These are phyloP conservation scores for Populus hybrid DNA, from an alignment of 441 rosid species.

Conservation along the genomic window DNA sequence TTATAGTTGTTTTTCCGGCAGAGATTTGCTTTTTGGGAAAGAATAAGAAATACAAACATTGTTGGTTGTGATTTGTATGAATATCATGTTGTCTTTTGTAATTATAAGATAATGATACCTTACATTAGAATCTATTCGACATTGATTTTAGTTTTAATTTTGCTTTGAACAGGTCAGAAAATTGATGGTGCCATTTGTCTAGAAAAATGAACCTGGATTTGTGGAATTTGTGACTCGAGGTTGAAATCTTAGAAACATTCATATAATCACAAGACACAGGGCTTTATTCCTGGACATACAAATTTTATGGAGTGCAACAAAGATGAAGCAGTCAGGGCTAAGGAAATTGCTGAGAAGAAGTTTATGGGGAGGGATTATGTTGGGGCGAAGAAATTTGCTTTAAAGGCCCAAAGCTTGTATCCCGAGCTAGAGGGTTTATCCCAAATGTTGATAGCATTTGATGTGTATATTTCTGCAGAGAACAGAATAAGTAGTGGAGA, in stretches of 20 bases:
- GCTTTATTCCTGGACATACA: neutral
- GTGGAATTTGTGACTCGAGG: neutral
- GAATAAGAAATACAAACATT: neutral
- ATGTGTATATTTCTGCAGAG: constrained; percentile 70
- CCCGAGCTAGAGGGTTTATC: constrained; percentile 75
- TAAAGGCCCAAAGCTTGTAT: constrained; percentile 75
- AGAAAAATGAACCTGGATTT: constrained; percentile 12
- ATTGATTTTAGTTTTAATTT: constrained; percentile 3
- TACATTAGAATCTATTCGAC: neutral
- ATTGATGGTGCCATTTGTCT: constrained; percentile 2
- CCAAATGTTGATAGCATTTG: constrained; percentile 56
- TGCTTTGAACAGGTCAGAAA: constrained; percentile 26
- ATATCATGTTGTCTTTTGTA: neutral
- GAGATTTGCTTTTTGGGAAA: neutral
- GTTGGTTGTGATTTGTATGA: neutral
- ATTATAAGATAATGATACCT: neutral
- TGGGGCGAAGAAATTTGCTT: constrained; percentile 75
- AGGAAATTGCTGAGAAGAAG: constrained; percentile 85
- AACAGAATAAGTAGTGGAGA: constrained; percentile 55
- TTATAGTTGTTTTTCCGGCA: neutral
- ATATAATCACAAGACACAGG: constrained; percentile 10
- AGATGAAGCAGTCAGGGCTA: constrained; percentile 91
- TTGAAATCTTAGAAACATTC: constrained; percentile 11
- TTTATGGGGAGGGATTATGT: constrained; percentile 55
- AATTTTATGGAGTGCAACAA: constrained; percentile 83